A percentile compares a stretch with the other conserved stretches of the same genome.
phyloP scores from a whole-genome alignment of 257 asterid species.

The Solanum gracilifrons region DNA sequence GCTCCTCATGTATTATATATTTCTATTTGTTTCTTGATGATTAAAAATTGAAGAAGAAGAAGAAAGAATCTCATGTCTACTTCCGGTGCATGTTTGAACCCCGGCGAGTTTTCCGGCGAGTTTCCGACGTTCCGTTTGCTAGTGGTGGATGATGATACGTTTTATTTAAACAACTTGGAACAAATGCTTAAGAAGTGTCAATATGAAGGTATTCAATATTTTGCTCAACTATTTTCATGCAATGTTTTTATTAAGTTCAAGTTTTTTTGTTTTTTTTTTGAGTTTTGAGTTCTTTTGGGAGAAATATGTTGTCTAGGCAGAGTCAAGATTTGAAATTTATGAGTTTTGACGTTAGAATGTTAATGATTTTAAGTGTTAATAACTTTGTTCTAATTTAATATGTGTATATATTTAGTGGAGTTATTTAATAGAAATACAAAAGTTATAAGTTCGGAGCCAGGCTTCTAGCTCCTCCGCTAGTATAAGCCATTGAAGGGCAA shows the following conservation, averaged over 20 bases:
- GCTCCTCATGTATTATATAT: not conserved
- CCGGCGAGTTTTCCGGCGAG: slow-evolving; percentile 14
- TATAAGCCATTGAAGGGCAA: not conserved
- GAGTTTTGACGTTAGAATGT: not conserved
- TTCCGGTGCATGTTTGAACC: not conserved
- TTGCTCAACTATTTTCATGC: not conserved
- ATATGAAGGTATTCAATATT: slow-evolving; percentile 53
- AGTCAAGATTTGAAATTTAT: not conserved
- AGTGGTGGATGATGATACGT: slow-evolving; percentile 85
- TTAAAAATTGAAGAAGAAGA: not conserved
- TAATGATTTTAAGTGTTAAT: not conserved
- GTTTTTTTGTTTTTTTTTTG: too few relatives aligned
- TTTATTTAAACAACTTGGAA: slow-evolving; percentile 78
- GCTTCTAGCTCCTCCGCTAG: not conserved
- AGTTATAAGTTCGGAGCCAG: not conserved
- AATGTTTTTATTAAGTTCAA: not conserved
- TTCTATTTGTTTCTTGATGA: not conserved
- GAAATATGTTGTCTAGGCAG: not conserved
- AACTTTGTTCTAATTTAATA: not conserved
- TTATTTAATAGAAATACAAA: not conserved
- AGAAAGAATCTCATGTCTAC: not conserved
- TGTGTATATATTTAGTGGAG: not conserved
- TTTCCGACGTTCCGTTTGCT: slow-evolving; percentile 89
- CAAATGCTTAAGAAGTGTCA: slow-evolving; percentile 69
- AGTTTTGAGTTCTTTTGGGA: not conserved